Conservation (phyloP, 768 basidiomycete species). For the Suillus paluster region DNA sequence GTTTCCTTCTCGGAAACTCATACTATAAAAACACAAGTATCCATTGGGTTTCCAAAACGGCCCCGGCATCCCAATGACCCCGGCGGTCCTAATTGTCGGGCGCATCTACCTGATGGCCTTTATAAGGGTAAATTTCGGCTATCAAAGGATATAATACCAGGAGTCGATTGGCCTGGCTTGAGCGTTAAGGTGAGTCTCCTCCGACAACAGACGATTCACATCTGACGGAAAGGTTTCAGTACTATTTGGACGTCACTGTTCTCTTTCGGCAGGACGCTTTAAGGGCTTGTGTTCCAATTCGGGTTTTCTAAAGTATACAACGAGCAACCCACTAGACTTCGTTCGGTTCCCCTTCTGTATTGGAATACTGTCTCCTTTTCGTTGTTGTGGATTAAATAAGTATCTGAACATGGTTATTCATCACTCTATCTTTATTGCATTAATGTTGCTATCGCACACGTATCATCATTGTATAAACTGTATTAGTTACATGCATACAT, state of each 20-base stretch:
- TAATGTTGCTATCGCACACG: neutral
- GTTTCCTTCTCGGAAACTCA: conserved; percentile 22
- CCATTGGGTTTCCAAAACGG: conserved; percentile 73
- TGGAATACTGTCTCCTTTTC: neutral
- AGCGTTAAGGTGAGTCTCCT: conserved; percentile 60
- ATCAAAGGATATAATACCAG: conserved; percentile 62
- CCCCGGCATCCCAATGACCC: conserved; percentile 48
- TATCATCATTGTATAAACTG: neutral
- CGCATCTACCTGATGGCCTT: conserved; percentile 67
- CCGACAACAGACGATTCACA: neutral
- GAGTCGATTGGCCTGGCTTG: conserved; percentile 68
- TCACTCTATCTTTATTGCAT: neutral
- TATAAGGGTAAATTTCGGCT: conserved; percentile 62
- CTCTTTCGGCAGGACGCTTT: conserved; percentile 65
- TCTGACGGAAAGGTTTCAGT: conserved; percentile 43
- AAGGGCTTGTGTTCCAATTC: conserved; percentile 65
- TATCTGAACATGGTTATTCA: neutral
- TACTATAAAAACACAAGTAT: conserved; percentile 46
- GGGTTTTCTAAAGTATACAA: conserved; percentile 53
- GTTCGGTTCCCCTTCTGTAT: too few relatives aligned
- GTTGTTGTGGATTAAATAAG: neutral
- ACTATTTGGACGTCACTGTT: conserved; percentile 75
- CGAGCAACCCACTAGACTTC: conserved; percentile 36
- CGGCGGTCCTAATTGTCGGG: conserved; percentile 49
- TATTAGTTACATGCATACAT: neutral